Percentiles rank a stretch among this genome's conserved stretches.
Evolutionary conservation across 768 basidiomycete genomes (phyloP).

Genomic region (Suillus fuscotomentosus): DNA sequence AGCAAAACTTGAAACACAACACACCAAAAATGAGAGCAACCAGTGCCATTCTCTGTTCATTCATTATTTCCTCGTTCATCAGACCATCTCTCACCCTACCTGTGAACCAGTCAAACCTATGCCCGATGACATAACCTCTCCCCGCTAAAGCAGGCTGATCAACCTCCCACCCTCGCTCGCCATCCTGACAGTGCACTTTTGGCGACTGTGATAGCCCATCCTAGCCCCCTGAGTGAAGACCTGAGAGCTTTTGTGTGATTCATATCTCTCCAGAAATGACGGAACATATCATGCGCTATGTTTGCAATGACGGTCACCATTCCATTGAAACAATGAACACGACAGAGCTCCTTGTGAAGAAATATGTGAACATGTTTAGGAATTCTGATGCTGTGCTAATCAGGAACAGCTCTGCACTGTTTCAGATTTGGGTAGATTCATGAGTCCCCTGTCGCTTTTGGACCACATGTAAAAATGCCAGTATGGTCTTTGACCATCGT

Average conservation of each 20-base stretch:
- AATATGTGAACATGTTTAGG: slow-evolving; percentile 14
- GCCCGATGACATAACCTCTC: slow-evolving; percentile 38
- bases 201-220: slow-evolving; percentile 42
- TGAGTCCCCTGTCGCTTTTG: slow-evolving; percentile 52
- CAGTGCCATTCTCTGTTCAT: slow-evolving; percentile 34
- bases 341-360: slow-evolving; percentile 14
- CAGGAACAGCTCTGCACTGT: slow-evolving; percentile 46
- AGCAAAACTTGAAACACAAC: not conserved
- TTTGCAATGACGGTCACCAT: slow-evolving; percentile 39
- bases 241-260: slow-evolving; percentile 33
- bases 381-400: slow-evolving; percentile 17
- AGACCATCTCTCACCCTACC: slow-evolving; percentile 39
- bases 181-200: slow-evolving; percentile 53
- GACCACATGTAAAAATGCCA: slow-evolving; percentile 60
- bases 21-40: slow-evolving; percentile 9
- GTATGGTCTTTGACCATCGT: slow-evolving; percentile 43
- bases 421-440: slow-evolving; percentile 49
- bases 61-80: slow-evolving; percentile 41
- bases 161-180: slow-evolving; percentile 48
- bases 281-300: slow-evolving; percentile 46
- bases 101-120: slow-evolving; percentile 58
- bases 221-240: slow-evolving; percentile 31
- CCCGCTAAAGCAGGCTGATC: slow-evolving; percentile 42
- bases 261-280: slow-evolving; percentile 43
- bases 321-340: slow-evolving; percentile 17